phyloP scores from a whole-genome alignment of 768 basidiomycete species.

The Xerocomus brunneocitrinus region DNA sequence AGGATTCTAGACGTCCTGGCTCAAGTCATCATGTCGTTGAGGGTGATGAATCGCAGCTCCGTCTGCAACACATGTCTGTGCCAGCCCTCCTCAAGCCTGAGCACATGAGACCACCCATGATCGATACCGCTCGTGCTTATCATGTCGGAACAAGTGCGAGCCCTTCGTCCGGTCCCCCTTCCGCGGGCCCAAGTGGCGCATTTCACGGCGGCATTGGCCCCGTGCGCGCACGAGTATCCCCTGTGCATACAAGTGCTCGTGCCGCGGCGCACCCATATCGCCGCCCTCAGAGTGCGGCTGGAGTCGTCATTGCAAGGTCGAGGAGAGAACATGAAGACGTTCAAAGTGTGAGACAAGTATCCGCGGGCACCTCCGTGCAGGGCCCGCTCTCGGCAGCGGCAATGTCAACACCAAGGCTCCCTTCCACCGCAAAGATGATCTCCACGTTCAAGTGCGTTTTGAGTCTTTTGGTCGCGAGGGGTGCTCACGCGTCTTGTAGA shows the following conservation, averaged over 20 bases:
- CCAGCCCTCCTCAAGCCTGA: slow-evolving; percentile 18
- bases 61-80: slow-evolving; percentile 24
- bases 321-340: slow-evolving; percentile 28
- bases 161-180: slow-evolving; percentile 29
- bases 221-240: slow-evolving; percentile 24
- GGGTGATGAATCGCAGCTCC: slow-evolving; percentile 23
- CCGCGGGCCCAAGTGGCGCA: slow-evolving; percentile 19
- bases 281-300: slow-evolving; percentile 28
- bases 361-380: slow-evolving; percentile 8
- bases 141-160: slow-evolving; percentile 26
- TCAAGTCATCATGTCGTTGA: slow-evolving; percentile 18
- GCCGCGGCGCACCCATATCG: slow-evolving; percentile 26
- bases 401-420: slow-evolving; percentile 1
- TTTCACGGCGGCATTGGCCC: slow-evolving; percentile 22
- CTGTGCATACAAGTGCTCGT: slow-evolving; percentile 20
- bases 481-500: slow-evolving; percentile 16
- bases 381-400: slow-evolving; percentile 6
- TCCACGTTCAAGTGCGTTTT: slow-evolving; percentile 22
- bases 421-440: slow-evolving; percentile 4
- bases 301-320: slow-evolving; percentile 17
- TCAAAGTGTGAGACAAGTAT: slow-evolving; percentile 27
- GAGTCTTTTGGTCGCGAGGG: background rate
- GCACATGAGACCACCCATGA: slow-evolving; percentile 34
- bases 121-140: slow-evolving; percentile 30
- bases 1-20: slow-evolving; percentile 18